Evolutionary conservation across 371 early-diverging fungal genomes (phyloP).

Genomic region (Mucor piriformis): DNA sequence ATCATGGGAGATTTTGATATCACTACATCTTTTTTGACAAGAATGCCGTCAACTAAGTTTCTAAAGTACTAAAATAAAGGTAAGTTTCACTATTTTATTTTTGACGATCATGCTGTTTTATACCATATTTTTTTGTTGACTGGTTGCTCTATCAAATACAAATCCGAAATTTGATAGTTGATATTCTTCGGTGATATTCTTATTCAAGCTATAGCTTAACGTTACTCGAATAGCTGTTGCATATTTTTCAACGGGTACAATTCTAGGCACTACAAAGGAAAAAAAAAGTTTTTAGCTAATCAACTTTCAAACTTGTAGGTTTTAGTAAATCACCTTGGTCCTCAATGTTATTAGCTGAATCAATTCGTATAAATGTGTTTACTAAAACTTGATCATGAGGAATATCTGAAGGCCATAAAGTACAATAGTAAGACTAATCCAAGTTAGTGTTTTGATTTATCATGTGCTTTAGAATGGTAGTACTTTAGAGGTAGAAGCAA

Average conservation of each 20-base stretch:
- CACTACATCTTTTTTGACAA: constrained; percentile 5
- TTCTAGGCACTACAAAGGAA: neutral
- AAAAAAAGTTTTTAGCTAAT: neutral
- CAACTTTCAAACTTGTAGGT: neutral
- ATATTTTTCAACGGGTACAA: constrained; percentile 16
- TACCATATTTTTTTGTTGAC: constrained; percentile 29
- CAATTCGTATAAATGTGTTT: constrained; percentile 3
- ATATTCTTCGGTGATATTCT: constrained; percentile 16
- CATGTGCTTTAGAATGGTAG: neutral
- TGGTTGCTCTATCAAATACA: constrained; percentile 25
- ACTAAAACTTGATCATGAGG: constrained; percentile 17
- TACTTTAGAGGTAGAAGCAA: neutral
- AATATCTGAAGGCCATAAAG: constrained; percentile 35
- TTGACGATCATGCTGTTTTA: neutral
- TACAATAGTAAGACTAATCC: constrained; percentile 29
- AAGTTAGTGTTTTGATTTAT: neutral
- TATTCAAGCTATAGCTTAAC: constrained; percentile 16
- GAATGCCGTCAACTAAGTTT: constrained; percentile 16
- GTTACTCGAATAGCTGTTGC: constrained; percentile 21
- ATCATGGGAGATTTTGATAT: constrained; percentile 2
- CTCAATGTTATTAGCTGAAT: neutral
- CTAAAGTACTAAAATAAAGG: constrained; percentile 15
- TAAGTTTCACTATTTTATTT: neutral
- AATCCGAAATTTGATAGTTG: constrained; percentile 35
- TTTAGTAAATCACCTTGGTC: neutral